phyloP scores from a whole-genome alignment of 331 rosid genomes.

The Pyracantha coccinea region DNA sequence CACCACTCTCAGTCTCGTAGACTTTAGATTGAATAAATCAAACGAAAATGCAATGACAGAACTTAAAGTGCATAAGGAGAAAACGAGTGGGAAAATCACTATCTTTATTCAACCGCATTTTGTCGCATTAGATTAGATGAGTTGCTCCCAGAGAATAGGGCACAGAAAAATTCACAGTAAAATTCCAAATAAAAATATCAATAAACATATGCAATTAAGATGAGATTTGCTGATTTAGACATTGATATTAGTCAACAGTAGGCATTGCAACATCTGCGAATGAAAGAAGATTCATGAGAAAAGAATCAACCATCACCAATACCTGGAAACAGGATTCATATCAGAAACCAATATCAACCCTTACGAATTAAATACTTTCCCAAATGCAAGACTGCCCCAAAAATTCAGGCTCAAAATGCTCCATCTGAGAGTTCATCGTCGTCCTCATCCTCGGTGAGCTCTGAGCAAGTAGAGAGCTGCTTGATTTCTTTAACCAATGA shows the following conservation, averaged over 20 bases:
- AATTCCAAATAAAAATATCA: background rate
- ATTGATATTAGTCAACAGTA: too few relatives aligned
- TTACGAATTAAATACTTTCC: conserved; percentile 5
- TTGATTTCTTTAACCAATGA: background rate
- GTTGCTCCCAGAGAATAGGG: background rate
- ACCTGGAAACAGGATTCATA: too few relatives aligned
- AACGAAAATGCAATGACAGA: too few relatives aligned
- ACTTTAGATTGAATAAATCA: too few relatives aligned
- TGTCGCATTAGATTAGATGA: background rate
- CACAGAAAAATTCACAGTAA: background rate
- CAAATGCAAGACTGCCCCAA: conserved; percentile 51
- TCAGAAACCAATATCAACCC: background rate
- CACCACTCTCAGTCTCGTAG: too few relatives aligned
- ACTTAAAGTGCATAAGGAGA: too few relatives aligned
- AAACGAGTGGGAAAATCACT: too few relatives aligned
- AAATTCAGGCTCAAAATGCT: conserved; percentile 51
- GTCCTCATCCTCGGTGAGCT: background rate
- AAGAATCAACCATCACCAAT: background rate
- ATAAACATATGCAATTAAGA: background rate
- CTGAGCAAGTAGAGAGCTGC: conserved; percentile 5
- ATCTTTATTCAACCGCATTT: background rate
- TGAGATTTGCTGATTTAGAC: background rate
- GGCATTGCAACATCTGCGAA: background rate
- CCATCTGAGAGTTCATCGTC: conserved; percentile 19
- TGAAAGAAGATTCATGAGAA: background rate